Base-by-base conservation (phyloP, 2,329 filamentous ascomycete genomes). In the Hymenoscyphus scutula region DNA sequence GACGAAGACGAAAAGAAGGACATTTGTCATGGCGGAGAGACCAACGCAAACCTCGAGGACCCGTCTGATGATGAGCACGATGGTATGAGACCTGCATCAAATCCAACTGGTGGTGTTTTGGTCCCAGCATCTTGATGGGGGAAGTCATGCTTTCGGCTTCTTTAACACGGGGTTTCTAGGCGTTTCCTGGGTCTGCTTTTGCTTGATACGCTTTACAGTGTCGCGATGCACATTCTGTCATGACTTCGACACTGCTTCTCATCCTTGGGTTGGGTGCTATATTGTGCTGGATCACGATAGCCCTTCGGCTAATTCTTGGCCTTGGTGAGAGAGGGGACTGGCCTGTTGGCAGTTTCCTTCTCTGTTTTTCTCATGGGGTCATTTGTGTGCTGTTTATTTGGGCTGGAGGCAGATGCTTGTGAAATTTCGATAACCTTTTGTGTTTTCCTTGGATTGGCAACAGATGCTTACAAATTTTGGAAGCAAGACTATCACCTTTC, bases 21-120 rank as follows among this genome's bases (percentile, higher is more conserved):
- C 17, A 1, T 34, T 23, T 25, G 13, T n/a, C 19, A 41, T 5
- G 32, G n/a, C 6, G 55, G 32, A 15, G 34, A 41, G 8, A 27
- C 17, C n/a, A 13, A 57, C 8, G 32, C 34, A 2, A 19, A 53
- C 34, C 19, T 59, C 11, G 58, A 59, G 17, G 58, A 59, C 37
- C 37, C 30, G 2, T 59, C 58, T 15, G 58, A 59, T 11, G 48
- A 59, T 17, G 58, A 59, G 32, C n/a, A 25, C 15, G 58, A 59
- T 27, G 58, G 45, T 3, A 53, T 25, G 58, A 53, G 45, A 32
- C 58, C 58, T 19, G 58, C 58, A 4, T 30, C 45, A 13, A 59
- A 37, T 8, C 58, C 45, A 25, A 59, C 58, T 27, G 58, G 29
- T 2, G 48, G n/a, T 13, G n/a, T 27, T 19, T 19, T 25, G 8